These are phyloP conservation scores for Fusarium virguliforme DNA, from an alignment of 2,329 filamentous ascomycete species.

Conservation along the genomic window DNA sequence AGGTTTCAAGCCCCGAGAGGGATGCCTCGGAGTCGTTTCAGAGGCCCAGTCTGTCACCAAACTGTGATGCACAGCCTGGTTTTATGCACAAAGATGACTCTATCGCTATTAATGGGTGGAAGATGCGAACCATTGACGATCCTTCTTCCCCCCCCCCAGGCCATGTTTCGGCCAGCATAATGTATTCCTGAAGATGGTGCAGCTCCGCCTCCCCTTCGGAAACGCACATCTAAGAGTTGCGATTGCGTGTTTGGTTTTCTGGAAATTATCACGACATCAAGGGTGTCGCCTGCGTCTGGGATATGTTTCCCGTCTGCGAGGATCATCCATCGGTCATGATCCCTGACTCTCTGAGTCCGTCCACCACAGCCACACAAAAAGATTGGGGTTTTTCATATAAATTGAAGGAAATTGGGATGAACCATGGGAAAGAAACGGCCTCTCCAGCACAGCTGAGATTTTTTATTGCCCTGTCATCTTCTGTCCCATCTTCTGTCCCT, in stretches of 20 bases:
- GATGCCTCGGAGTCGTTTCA: conserved; percentile 40
- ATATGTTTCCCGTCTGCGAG: conserved; percentile 31
- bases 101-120: not conserved
- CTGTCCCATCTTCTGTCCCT: not conserved
- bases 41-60: conserved; percentile 26
- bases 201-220: conserved; percentile 24
- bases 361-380: conserved; percentile 14
- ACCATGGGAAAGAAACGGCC: conserved; percentile 24
- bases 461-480: not conserved
- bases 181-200: conserved; percentile 44
- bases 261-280: conserved; percentile 23
- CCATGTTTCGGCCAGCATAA: conserved; percentile 34
- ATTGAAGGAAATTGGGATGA: conserved; percentile 35
- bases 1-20: conserved; percentile 35
- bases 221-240: conserved; percentile 23
- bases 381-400: conserved; percentile 30
- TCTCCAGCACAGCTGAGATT: conserved; percentile 7
- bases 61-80: conserved; percentile 19
- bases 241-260: conserved; percentile 22
- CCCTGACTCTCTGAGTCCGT: not conserved
- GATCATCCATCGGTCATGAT: conserved; percentile 16
- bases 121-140: conserved; percentile 6
- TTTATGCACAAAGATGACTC: not conserved
- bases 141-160: not conserved
- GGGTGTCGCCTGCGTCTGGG: conserved; percentile 15